phyloP scores from a whole-genome alignment of 2,329 filamentous ascomycete species.

The Metarhizium sp. region DNA sequence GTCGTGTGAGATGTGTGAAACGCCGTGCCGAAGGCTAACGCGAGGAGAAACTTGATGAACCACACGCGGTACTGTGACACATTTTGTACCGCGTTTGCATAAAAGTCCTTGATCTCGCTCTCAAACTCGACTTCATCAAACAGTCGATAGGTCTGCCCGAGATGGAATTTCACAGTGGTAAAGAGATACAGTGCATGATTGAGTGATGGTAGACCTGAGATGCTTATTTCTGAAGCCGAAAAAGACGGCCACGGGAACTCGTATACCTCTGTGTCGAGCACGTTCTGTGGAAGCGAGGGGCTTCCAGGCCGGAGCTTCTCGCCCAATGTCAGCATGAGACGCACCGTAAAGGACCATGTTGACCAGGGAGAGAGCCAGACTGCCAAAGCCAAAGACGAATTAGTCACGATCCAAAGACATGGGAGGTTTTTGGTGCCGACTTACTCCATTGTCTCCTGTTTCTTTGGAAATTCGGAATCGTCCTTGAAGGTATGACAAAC shows the following conservation, averaged over 20 bases:
- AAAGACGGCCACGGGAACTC: not conserved
- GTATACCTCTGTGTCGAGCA: not conserved
- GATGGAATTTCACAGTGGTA: not conserved
- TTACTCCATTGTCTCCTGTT: no score
- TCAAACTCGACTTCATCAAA: not conserved
- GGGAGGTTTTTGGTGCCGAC: no score
- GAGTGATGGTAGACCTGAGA: not conserved
- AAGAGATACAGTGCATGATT: not conserved
- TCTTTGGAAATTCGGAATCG: no score
- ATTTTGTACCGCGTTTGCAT: slow-evolving; percentile 11
- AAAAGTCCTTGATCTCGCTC: slow-evolving; percentile 9
- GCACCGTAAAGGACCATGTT: slow-evolving; percentile 1
- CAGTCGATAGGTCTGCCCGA: not conserved
- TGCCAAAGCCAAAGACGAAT: no score
- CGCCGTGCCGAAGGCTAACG: slow-evolving; percentile 30
- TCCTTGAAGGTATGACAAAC: no score
- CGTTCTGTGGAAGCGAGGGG: not conserved
- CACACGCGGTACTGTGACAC: slow-evolving; percentile 24
- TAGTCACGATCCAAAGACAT: no score
- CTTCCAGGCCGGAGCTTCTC: not conserved
- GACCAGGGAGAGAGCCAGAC: slow-evolving; percentile 1
- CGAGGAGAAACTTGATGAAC: slow-evolving; percentile 41
- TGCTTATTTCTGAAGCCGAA: not conserved
- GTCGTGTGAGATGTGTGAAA: slow-evolving; percentile 13
- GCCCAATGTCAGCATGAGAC: not conserved